Evolutionary conservation across 2,329 filamentous ascomycete species (phyloP).

Genomic region (Fonsecaea multimorphosa): DNA sequence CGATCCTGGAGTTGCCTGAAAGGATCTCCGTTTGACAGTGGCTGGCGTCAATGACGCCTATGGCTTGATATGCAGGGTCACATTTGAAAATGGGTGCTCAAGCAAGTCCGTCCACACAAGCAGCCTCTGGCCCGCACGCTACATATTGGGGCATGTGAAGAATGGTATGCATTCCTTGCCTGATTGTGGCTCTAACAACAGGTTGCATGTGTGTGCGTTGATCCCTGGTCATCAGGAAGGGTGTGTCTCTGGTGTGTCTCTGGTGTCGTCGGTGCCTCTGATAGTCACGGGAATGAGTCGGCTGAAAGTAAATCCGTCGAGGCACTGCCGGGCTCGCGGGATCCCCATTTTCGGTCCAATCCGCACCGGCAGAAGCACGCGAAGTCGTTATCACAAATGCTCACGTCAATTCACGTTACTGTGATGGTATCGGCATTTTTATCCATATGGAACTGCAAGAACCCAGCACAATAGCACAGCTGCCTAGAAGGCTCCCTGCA

Average conservation of each 20-base stretch:
- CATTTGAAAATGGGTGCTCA: not conserved
- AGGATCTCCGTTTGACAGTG: not conserved
- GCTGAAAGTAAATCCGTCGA: not conserved
- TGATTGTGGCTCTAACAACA: not conserved
- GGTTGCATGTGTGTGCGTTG: not conserved
- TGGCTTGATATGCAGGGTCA: conserved; percentile 6
- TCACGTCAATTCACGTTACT: not conserved
- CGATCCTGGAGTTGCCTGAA: not conserved
- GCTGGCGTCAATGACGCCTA: not conserved
- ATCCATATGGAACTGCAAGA: conserved; percentile 21
- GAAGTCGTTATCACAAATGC: not conserved
- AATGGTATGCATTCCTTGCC: not conserved
- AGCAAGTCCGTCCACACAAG: not conserved
- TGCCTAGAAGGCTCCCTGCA: conserved; percentile 12
- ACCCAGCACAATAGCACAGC: not conserved
- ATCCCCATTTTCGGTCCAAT: not conserved
- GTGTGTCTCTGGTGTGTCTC: no score
- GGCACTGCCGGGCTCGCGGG: not conserved
- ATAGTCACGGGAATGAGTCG: not conserved
- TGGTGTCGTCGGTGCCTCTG: not conserved
- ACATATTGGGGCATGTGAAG: not conserved
- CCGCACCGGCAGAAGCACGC: not conserved
- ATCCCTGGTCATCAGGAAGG: no score
- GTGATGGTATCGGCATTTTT: not conserved
- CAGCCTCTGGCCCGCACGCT: not conserved